Percentiles rank a stretch among this genome's conserved stretches.
phyloP scores from a whole-genome alignment of 345 rosid genomes.

The Gynandropsis gynandra region DNA sequence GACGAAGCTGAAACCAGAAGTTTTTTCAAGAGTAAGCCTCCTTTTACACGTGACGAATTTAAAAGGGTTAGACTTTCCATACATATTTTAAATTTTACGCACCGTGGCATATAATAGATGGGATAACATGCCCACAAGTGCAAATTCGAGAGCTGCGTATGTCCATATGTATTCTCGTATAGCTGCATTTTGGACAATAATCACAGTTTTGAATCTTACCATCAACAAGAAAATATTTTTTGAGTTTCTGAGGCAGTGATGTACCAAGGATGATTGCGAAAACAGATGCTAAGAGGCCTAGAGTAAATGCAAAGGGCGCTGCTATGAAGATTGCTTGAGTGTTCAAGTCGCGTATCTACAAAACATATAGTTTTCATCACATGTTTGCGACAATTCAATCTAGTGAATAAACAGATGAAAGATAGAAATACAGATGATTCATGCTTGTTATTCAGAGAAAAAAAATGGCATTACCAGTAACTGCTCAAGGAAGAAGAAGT shows the following conservation, averaged over 20 bases:
- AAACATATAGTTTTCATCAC: slow-evolving; percentile 9
- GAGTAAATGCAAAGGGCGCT: slow-evolving; percentile 75
- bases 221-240: neutral
- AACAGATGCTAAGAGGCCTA: slow-evolving; percentile 64
- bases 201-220: neutral
- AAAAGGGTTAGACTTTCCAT: neutral
- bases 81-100: slow-evolving; percentile 23
- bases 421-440: no score
- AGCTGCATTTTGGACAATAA: slow-evolving; percentile 37
- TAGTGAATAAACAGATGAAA: no score
- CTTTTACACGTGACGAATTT: no score
- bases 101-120: slow-evolving; percentile 58
- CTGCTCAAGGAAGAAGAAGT: slow-evolving; percentile 97
- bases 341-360: slow-evolving; percentile 58
- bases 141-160: slow-evolving; percentile 85
- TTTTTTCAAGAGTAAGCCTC: neutral
- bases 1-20: slow-evolving; percentile 49
- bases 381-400: no score
- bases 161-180: slow-evolving; percentile 86
- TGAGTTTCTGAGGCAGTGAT: neutral
- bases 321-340: slow-evolving; percentile 61
- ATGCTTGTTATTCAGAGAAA: no score
- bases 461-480: slow-evolving; percentile 85
- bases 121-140: slow-evolving; percentile 52
- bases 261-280: slow-evolving; percentile 71